Evolutionary conservation across 495 filamentous ascomycete genomes (phyloP), one percentile per base, ranked within the genome.

Genomic region (Baudoinia panamericana): DNA sequence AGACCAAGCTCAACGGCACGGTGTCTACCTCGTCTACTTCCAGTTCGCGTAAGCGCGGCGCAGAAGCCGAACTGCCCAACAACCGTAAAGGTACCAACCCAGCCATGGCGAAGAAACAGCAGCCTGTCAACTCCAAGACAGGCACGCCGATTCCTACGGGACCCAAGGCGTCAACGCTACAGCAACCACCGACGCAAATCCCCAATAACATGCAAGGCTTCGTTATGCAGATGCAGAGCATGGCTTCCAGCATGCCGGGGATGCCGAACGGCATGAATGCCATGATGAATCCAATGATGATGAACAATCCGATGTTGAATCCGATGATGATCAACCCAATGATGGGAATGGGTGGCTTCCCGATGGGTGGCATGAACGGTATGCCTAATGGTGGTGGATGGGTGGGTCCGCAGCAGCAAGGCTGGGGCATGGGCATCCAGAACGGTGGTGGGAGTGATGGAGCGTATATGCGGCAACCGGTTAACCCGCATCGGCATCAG

Each of bases 401-500:
- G 13, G 38, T 33, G 18, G 11, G 45, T 20, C 42, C 41, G 22
- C 27, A 34, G 19, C 23, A 36, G 32, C 38, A 26, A 38, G 35
- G 40, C 24, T 41, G 24, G 6, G 48, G 48, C 23, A 36, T 16
- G 7, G 51, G 44, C 17, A 43, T 43, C 38, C 47, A 41, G 42
- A 32, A 32, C 26, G 36, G 39, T 11, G 71, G 75, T 37, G 82
- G 84, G 41, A 84, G 93, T 47, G 87, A 93, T 45, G 82, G 83
- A 35, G 81, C 90, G 15, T 97, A 97, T 60, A 90, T 96, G 60
- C 77, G 90, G 16, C 87, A 93, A 56, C 90, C 90, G 1, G 82
- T 96, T 37, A 97, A 97, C 56, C 90, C 86, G 9, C 85, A 94
- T 55, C 76, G 90, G 41, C 82, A 92, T 54, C 80, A 84, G 60